Evolutionary conservation across 2,329 filamentous ascomycete species (phyloP), one percentile per base, ranked within the genome.

Genomic region (Verticillium dahliae): DNA sequence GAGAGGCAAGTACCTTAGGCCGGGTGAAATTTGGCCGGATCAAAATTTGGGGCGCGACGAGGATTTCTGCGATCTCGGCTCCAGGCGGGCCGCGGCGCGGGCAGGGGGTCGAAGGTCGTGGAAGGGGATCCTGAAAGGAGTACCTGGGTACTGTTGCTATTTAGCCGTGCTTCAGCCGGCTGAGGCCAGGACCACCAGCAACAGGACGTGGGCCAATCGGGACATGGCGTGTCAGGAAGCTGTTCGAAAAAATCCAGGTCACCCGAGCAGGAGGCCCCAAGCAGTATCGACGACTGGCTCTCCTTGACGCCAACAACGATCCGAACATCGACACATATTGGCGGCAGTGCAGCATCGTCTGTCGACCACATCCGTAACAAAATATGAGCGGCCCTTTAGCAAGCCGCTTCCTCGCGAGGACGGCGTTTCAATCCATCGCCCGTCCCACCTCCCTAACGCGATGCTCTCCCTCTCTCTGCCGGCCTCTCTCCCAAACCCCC

Each of bases 351-450:
- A 45, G n/a, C 18, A 52, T 6, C 9, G 45, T 52, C 45, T 52
- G 45, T 52, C 45, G 45, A 52, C 18, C 58, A n/a, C 58, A n/a
- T 9, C 13, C n/a, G 5, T 31, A 31, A 31, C 5, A 31, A 59
- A 37, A 59, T 22, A 83, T 83, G 80, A 81, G 75, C 63, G 76
- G 74, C 59, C 69, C 76, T 68, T 71, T 78, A 58, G 70, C 73
- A 66, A 75, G 72, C 68, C 76, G 80, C 73, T 71, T 78, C 45
- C 67, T 78, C 72, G 78, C 76, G 68, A 76, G 74, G 64, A 69
- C 75, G 57, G 66, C 76, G 63, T 70, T 74, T 52, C 73, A 67
- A 64, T 62, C 59, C 33, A 27, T 45, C 67, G 60, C 71, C 62
- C 62, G 67, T 60, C 61, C 61, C 65, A 57, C 65, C 63, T 58